Conservation (phyloP, 2,329 filamentous ascomycete genomes). For the Fusarium sp. region DNA sequence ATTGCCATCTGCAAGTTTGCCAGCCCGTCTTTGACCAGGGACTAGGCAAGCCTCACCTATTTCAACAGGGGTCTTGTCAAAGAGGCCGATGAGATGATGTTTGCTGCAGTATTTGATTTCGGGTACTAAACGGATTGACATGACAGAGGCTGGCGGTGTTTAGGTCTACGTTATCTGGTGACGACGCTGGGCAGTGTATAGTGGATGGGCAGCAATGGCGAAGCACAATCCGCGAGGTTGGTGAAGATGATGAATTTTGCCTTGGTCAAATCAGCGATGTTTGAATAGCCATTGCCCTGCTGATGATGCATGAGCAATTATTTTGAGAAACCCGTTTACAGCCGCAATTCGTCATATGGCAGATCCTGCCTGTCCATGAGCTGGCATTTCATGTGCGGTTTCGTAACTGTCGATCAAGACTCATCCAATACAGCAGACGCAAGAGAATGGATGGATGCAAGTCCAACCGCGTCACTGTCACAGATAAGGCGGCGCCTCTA, state of each 20-base stretch:
- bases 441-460: constrained; percentile 12
- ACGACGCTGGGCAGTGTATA: constrained; percentile 30
- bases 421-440: constrained; percentile 9
- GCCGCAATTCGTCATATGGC: constrained; percentile 15
- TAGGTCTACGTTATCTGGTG: constrained; percentile 36
- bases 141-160: constrained; percentile 29
- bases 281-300: background rate
- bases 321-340: background rate
- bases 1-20: constrained; percentile 26
- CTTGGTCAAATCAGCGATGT: background rate
- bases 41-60: constrained; percentile 27
- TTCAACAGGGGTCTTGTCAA: constrained; percentile 31
- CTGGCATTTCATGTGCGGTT: background rate
- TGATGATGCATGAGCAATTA: constrained; percentile 10
- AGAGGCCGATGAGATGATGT: constrained; percentile 17
- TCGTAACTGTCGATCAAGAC: background rate
- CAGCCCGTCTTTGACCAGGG: constrained; percentile 24
- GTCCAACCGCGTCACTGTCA: constrained; percentile 5
- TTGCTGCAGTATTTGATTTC: background rate
- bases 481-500: background rate
- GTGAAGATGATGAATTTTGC: constrained; percentile 21
- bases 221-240: constrained; percentile 24
- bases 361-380: constrained; percentile 8
- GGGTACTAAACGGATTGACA: background rate
- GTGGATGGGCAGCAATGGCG: constrained; percentile 7